Evolutionary conservation across 768 basidiomycete species (phyloP).

Genomic region (Lactifluus rugatus): DNA sequence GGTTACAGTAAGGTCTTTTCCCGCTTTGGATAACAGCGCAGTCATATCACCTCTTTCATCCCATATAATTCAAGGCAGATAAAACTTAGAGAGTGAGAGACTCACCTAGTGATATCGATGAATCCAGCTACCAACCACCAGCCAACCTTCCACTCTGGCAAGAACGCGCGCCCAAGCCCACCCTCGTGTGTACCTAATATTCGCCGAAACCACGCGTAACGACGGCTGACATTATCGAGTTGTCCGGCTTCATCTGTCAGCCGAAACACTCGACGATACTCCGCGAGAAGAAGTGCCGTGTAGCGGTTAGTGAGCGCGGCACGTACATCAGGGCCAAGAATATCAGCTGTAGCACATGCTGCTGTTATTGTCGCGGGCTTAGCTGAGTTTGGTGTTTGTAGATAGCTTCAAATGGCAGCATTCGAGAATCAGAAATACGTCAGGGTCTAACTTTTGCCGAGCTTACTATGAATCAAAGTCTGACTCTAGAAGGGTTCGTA

Average conservation of each 20-base stretch:
- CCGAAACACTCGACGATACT: slow-evolving; percentile 93
- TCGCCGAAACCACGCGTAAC: slow-evolving; percentile 93
- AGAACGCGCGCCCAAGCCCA: slow-evolving; percentile 78
- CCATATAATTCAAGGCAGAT: neutral
- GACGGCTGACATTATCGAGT: slow-evolving; percentile 84
- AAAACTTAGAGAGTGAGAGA: neutral
- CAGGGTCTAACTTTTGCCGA: neutral
- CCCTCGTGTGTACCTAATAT: slow-evolving; percentile 78
- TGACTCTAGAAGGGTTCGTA: slow-evolving; percentile 70
- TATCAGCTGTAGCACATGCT: slow-evolving; percentile 83
- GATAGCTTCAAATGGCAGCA: slow-evolving; percentile 43
- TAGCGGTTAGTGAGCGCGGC: slow-evolving; percentile 79
- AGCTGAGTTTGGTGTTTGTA: slow-evolving; percentile 50
- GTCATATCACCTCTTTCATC: slow-evolving; percentile 69
- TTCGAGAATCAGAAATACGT: neutral
- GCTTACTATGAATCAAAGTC: slow-evolving; percentile 92
- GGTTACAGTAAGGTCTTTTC: slow-evolving; percentile 62
- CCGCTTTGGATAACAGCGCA: slow-evolving; percentile 69
- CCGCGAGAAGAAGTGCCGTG: slow-evolving; percentile 81
- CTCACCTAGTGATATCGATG: slow-evolving; percentile 80
- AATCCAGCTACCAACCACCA: slow-evolving; percentile 79
- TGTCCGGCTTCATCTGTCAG: slow-evolving; percentile 92
- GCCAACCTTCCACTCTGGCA: slow-evolving; percentile 75
- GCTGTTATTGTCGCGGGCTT: slow-evolving; percentile 61
- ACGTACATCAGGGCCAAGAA: slow-evolving; percentile 78